Percentiles rank a stretch among this genome's conserved stretches.
Evolutionary conservation across 805 yeast species (phyloP).

Genomic region (Blastobotrys peoriensis): DNA sequence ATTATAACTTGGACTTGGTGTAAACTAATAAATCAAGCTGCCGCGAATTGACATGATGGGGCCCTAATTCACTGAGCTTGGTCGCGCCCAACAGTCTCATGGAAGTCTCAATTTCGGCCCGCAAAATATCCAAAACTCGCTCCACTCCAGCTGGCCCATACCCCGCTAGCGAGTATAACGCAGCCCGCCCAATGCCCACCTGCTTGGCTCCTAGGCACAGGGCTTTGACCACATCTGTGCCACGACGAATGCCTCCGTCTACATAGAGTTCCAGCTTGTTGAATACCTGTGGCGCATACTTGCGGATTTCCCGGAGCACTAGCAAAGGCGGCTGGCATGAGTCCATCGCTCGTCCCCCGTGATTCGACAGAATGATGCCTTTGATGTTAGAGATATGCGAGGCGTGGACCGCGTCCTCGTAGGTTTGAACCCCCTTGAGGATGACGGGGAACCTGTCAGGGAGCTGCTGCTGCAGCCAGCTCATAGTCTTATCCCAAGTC

Average conservation of each 20-base stretch:
- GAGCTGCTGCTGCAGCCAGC: slow-evolving; percentile 23
- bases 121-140: slow-evolving; percentile 51
- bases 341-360: slow-evolving; percentile 71
- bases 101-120: slow-evolving; percentile 55
- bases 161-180: slow-evolving; percentile 56
- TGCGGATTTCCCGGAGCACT: slow-evolving; percentile 48
- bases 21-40: slow-evolving; percentile 20
- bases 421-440: slow-evolving; percentile 61
- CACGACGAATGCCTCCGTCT: slow-evolving; percentile 66
- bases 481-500: slow-evolving; percentile 26
- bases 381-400: slow-evolving; percentile 44
- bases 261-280: slow-evolving; percentile 49
- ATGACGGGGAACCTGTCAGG: slow-evolving; percentile 42
- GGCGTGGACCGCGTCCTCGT: slow-evolving; percentile 59
- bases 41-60: slow-evolving; percentile 20
- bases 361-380: slow-evolving; percentile 65
- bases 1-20: not conserved
- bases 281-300: slow-evolving; percentile 32
- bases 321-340: slow-evolving; percentile 56
- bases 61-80: slow-evolving; percentile 39
- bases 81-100: slow-evolving; percentile 63
- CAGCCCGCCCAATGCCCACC: slow-evolving; percentile 60
- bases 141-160: slow-evolving; percentile 64
- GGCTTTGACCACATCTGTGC: slow-evolving; percentile 61
- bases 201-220: slow-evolving; percentile 62